Evolutionary conservation across 2,329 filamentous ascomycete species (phyloP).

Genomic region (Aspergillus versicolor): DNA sequence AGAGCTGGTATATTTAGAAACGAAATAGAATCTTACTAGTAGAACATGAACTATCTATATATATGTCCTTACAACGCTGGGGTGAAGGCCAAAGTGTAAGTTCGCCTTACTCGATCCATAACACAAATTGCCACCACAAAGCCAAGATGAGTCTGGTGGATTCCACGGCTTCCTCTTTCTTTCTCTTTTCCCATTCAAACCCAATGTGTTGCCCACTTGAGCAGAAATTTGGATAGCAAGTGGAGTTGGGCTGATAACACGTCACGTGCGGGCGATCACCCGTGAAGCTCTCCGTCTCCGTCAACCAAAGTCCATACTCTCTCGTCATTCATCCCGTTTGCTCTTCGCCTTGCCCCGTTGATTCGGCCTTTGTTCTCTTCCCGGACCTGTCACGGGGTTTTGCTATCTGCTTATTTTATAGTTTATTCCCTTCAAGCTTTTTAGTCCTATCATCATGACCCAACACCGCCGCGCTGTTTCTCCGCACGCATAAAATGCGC

Average conservation of each 20-base stretch:
- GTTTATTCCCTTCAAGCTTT: neutral
- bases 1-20: neutral
- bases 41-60: neutral
- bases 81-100: no score
- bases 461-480: conserved; percentile 13
- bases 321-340: conserved; percentile 9
- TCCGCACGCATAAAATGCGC: conserved; percentile 27
- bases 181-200: no score
- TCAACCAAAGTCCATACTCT: conserved; percentile 17
- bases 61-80: neutral
- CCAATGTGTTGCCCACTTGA: neutral
- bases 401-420: neutral
- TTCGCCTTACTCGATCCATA: no score
- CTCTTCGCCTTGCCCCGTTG: neutral
- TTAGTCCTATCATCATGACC: conserved; percentile 20
- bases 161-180: no score
- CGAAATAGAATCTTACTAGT: neutral
- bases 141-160: no score
- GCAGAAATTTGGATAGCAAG: neutral
- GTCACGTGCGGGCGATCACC: conserved; percentile 33
- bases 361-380: neutral
- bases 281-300: conserved; percentile 23
- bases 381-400: neutral
- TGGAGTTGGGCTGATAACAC: conserved; percentile 24
- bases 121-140: no score